Conservation (phyloP, 2,329 filamentous ascomycete genomes). For the Epicoccum sorghinum region DNA sequence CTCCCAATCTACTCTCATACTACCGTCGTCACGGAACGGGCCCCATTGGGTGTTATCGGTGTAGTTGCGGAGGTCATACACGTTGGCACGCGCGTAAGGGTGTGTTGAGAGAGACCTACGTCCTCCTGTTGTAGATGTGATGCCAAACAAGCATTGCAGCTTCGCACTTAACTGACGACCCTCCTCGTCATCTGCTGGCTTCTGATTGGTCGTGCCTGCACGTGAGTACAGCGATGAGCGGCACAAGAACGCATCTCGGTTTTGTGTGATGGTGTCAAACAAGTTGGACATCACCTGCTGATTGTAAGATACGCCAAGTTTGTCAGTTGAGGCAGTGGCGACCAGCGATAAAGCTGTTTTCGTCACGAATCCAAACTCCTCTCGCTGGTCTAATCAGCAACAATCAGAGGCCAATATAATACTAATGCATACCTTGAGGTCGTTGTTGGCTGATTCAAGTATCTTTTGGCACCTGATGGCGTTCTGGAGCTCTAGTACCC, state of each 20-base stretch:
- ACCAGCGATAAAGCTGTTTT: slow-evolving; percentile 51
- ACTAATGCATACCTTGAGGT: slow-evolving; percentile 45
- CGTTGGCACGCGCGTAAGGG: slow-evolving; percentile 69
- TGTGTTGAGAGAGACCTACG: slow-evolving; percentile 51
- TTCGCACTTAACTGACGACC: slow-evolving; percentile 71
- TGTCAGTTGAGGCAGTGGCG: slow-evolving; percentile 45
- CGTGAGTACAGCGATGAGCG: slow-evolving; percentile 64
- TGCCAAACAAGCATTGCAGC: slow-evolving; percentile 72
- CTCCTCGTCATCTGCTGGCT: slow-evolving; percentile 48
- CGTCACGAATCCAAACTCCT: slow-evolving; percentile 44
- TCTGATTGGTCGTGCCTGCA: slow-evolving; percentile 55
- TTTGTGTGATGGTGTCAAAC: slow-evolving; percentile 55
- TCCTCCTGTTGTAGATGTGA: slow-evolving; percentile 55
- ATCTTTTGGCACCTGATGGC: slow-evolving; percentile 50
- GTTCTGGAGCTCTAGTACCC: slow-evolving; percentile 39
- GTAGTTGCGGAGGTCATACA: slow-evolving; percentile 77
- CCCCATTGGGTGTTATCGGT: slow-evolving; percentile 69
- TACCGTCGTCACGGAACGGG: slow-evolving; percentile 70
- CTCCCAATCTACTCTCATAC: slow-evolving; percentile 74
- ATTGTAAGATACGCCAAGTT: slow-evolving; percentile 55
- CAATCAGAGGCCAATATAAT: background rate
- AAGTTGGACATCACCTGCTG: slow-evolving; percentile 43
- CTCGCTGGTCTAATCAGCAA: slow-evolving; percentile 26
- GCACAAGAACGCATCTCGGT: slow-evolving; percentile 66
- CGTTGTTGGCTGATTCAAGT: slow-evolving; percentile 49